Evolutionary conservation across 495 filamentous ascomycete species (phyloP).

Genomic region (Penicillium turbatum): DNA sequence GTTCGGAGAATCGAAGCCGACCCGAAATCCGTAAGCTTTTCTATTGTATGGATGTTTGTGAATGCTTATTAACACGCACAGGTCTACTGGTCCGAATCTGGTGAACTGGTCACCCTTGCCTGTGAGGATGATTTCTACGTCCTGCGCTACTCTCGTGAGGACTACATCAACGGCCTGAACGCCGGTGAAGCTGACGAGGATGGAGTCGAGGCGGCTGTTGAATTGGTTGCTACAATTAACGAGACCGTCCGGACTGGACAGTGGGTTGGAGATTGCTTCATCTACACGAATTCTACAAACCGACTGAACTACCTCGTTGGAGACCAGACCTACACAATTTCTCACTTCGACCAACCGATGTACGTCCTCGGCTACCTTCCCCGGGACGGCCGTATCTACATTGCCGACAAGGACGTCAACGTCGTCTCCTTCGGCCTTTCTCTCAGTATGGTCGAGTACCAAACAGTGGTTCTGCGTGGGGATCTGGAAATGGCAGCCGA

Average conservation of each 20-base stretch:
- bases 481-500: conserved; percentile 91
- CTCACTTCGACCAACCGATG: conserved; percentile 92
- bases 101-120: conserved; percentile 86
- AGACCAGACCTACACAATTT: conserved; percentile 97
- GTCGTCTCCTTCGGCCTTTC: conserved; percentile 89
- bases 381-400: conserved; percentile 86
- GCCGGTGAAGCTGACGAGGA: conserved; percentile 84
- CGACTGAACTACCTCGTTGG: conserved; percentile 97
- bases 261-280: conserved; percentile 98
- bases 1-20: conserved; percentile 95
- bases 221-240: conserved; percentile 90
- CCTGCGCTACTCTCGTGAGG: conserved; percentile 82
- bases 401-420: conserved; percentile 91
- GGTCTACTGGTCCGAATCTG: conserved; percentile 97
- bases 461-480: conserved; percentile 91
- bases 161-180: conserved; percentile 76
- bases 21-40: conserved; percentile 60
- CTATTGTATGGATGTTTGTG: conserved; percentile 1
- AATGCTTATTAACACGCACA: conserved; percentile 28
- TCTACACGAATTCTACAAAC: conserved; percentile 96
- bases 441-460: conserved; percentile 92
- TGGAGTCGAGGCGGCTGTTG: conserved; percentile 95
- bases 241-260: conserved; percentile 92
- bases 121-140: conserved; percentile 97
- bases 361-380: conserved; percentile 95